phyloP scores from a whole-genome alignment of 1,139 yeast species.

The Debaryomyces robertsiae region DNA sequence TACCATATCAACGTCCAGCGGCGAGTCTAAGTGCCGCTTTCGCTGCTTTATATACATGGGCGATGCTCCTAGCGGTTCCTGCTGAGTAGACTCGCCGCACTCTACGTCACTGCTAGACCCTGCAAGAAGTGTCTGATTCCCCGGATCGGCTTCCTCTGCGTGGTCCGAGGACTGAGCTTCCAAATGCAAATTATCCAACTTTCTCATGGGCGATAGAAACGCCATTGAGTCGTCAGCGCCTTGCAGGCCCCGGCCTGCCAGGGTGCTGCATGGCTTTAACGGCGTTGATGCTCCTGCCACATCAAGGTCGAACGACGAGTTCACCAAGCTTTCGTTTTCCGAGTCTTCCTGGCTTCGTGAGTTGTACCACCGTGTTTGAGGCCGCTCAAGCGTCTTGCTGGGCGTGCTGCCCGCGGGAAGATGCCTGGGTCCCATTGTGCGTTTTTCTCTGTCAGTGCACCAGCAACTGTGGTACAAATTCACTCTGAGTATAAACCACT shows the following conservation, averaged over 20 bases:
- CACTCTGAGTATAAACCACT: too few relatives aligned
- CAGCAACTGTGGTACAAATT: neutral
- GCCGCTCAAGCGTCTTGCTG: conserved; percentile 3
- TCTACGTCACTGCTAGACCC: conserved; percentile 12
- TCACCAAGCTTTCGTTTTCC: conserved; percentile 17
- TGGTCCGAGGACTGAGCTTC: conserved; percentile 12
- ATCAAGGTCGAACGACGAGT: conserved; percentile 24
- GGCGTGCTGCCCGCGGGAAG: conserved; percentile 4
- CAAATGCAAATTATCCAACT: conserved; percentile 34
- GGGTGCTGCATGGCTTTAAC: conserved; percentile 17
- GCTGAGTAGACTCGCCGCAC: neutral
- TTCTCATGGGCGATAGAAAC: conserved; percentile 42
- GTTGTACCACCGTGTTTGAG: conserved; percentile 16
- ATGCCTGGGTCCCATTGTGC: conserved; percentile 6
- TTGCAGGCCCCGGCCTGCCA: conserved; percentile 10
- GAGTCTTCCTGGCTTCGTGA: conserved; percentile 19
- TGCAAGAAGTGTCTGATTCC: conserved; percentile 6
- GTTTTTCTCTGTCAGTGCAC: conserved; percentile 2
- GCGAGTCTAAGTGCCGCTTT: conserved; percentile 15
- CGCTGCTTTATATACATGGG: conserved; percentile 16
- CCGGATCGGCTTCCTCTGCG: conserved; percentile 8
- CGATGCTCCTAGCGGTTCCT: conserved; percentile 11
- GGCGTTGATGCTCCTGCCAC: conserved; percentile 42
- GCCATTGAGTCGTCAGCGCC: conserved; percentile 23
- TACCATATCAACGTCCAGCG: conserved; percentile 25